Evolutionary conservation across 352 stramenopile species (phyloP).

Genomic region (Pythium sukuiense): DNA sequence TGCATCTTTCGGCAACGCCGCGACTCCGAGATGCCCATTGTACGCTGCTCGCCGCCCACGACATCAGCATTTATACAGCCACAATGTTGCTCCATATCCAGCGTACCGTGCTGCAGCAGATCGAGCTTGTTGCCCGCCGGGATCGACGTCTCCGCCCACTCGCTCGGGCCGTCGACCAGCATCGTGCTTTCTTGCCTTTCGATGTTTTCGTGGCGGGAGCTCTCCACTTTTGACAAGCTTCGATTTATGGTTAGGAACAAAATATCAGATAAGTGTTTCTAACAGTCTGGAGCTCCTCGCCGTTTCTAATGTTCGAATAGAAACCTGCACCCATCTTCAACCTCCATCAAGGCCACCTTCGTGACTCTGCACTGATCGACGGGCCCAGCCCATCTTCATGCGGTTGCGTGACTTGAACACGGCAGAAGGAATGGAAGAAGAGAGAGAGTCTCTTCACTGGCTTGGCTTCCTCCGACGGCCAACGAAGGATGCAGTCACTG

Average conservation of each 20-base stretch:
- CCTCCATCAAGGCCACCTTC: neutral
- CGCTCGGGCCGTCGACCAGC: slow-evolving; percentile 39
- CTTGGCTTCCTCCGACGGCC: neutral
- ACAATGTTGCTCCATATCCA: neutral
- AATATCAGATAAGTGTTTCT: neutral
- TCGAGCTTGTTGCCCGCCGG: slow-evolving; percentile 36
- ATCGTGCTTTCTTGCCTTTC: slow-evolving; percentile 25
- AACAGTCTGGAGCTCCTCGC: neutral
- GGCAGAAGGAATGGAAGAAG: slow-evolving; percentile 1
- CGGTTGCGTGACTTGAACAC: slow-evolving; percentile 10
- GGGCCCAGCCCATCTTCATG: neutral
- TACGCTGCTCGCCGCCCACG: slow-evolving; percentile 32
- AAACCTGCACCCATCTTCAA: neutral
- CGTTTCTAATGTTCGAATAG: slow-evolving; percentile 7
- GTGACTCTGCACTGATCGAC: neutral
- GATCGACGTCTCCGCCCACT: slow-evolving; percentile 41
- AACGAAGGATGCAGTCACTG: neutral
- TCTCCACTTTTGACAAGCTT: neutral
- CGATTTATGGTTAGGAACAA: neutral
- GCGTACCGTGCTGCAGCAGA: slow-evolving; percentile 41
- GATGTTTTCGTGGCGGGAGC: neutral
- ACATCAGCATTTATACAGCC: neutral
- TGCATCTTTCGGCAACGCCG: slow-evolving; percentile 34
- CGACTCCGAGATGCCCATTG: slow-evolving; percentile 39
- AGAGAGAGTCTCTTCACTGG: neutral